A percentile compares a stretch with the other conserved stretches of the same genome.
phyloP scores from a whole-genome alignment of 805 yeast genomes.

The Yarrowia sp. region DNA sequence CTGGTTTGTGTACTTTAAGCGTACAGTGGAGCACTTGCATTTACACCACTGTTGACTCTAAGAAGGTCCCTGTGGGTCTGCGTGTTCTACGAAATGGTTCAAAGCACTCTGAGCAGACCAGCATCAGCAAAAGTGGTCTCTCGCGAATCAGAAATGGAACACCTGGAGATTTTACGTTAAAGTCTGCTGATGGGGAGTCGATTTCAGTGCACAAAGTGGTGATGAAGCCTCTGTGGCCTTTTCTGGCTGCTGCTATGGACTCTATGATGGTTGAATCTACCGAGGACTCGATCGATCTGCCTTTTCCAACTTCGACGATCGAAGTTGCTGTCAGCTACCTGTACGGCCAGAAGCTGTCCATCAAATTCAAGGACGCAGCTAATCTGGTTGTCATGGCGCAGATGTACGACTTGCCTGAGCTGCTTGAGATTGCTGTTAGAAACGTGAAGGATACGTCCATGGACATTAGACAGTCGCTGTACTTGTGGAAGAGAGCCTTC shows the following conservation, averaged over 20 bases:
- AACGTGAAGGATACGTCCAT: background rate
- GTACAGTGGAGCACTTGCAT: too few species aligned
- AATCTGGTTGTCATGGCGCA: background rate
- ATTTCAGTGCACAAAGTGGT: background rate
- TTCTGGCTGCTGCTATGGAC: background rate
- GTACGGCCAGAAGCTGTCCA: background rate
- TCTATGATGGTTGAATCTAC: background rate
- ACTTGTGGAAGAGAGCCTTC: background rate
- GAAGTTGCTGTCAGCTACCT: background rate
- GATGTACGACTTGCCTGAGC: background rate
- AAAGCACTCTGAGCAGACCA: too few species aligned
- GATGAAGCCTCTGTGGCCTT: background rate
- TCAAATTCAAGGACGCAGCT: background rate
- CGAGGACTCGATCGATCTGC: background rate
- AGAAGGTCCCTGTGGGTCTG: too few species aligned
- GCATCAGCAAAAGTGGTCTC: too few species aligned
- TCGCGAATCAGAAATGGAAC: background rate
- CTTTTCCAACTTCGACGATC: background rate
- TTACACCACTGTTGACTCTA: too few species aligned
- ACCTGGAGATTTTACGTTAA: background rate
- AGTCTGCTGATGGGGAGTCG: background rate
- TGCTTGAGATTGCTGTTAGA: background rate
- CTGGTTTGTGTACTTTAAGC: too few species aligned
- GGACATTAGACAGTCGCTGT: background rate
- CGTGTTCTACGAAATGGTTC: too few species aligned